A percentile compares a stretch with the other conserved stretches of the same genome.
These are phyloP conservation scores for Gossypium turneri DNA, from an alignment of 345 rosid genomes.

Conservation along the genomic window DNA sequence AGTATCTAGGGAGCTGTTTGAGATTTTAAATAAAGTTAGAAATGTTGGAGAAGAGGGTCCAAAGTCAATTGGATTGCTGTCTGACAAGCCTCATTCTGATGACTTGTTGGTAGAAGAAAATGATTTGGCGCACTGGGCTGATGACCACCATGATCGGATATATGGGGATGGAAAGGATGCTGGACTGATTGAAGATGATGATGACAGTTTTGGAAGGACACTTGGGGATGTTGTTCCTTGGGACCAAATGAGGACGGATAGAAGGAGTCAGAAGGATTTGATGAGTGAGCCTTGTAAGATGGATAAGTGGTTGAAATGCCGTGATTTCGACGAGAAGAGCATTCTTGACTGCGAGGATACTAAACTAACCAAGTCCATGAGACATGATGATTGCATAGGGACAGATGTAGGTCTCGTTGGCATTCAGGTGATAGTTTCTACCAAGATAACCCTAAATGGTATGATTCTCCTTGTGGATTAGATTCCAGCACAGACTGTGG, in stretches of 20 bases:
- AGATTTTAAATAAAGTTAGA: conserved; percentile 63
- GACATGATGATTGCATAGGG: conserved; percentile 74
- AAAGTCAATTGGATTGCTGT: conserved; percentile 53
- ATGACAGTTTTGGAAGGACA: conserved; percentile 80
- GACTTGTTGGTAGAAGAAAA: conserved; percentile 73
- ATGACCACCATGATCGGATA: conserved; percentile 59
- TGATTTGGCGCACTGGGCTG: conserved; percentile 83
- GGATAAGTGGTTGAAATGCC: conserved; percentile 87
- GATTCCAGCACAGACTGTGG: conserved; percentile 81
- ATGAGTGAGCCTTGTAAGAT: conserved; percentile 74
- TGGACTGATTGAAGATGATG: conserved; percentile 82
- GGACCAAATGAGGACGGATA: conserved; percentile 72
- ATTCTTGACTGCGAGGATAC: conserved; percentile 88
- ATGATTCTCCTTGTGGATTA: conserved; percentile 92
- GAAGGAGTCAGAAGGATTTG: conserved; percentile 70
- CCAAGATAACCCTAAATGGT: conserved; percentile 92
- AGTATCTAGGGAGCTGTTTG: conserved; percentile 73
- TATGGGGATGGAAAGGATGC: conserved; percentile 75
- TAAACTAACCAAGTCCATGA: conserved; percentile 79
- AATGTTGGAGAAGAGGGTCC: conserved; percentile 64
- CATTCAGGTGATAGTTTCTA: conserved; percentile 98
- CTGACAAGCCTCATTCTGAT: conserved; percentile 53
- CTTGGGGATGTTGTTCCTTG: conserved; percentile 91
- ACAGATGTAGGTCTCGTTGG: conserved; percentile 86
- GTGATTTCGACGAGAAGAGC: conserved; percentile 86